phyloP scores from a whole-genome alignment of 345 rosid species.

The Psidium guajava region DNA sequence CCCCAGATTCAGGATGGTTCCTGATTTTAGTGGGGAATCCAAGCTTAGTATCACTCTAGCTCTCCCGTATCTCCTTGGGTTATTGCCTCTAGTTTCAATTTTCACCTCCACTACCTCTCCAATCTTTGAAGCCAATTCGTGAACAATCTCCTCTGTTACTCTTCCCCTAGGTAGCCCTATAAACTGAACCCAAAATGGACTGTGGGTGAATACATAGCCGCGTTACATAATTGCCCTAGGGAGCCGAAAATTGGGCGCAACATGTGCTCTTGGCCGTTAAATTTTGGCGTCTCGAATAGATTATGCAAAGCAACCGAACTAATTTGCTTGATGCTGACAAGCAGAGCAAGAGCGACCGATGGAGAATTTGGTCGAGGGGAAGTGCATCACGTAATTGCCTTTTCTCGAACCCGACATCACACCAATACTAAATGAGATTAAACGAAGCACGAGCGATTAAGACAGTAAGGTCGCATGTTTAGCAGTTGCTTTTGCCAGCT shows the following conservation, averaged over 20 bases:
- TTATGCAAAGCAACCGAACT: neutral
- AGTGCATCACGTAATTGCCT: neutral
- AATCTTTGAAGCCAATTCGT: too few species aligned
- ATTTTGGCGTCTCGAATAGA: neutral
- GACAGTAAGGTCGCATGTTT: neutral
- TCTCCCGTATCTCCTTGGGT: too few species aligned
- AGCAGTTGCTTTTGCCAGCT: neutral
- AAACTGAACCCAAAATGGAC: too few species aligned
- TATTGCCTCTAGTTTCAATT: too few species aligned
- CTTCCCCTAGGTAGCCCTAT: too few species aligned
- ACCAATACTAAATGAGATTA: neutral
- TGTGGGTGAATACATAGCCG: too few species aligned
- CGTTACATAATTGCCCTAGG: neutral
- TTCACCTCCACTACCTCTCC: too few species aligned
- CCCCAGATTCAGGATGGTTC: too few species aligned
- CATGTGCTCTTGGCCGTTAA: neutral
- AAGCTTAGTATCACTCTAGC: too few species aligned
- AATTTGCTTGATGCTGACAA: neutral
- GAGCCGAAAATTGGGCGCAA: neutral
- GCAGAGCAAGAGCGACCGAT: neutral
- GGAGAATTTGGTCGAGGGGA: neutral
- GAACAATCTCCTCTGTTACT: too few species aligned
- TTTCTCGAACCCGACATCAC: neutral
- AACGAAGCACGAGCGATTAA: neutral
- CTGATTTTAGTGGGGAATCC: too few species aligned